These are phyloP conservation scores for Ochetophila trinervis DNA, from an alignment of 306 rosid genomes.

Conservation along the genomic window DNA sequence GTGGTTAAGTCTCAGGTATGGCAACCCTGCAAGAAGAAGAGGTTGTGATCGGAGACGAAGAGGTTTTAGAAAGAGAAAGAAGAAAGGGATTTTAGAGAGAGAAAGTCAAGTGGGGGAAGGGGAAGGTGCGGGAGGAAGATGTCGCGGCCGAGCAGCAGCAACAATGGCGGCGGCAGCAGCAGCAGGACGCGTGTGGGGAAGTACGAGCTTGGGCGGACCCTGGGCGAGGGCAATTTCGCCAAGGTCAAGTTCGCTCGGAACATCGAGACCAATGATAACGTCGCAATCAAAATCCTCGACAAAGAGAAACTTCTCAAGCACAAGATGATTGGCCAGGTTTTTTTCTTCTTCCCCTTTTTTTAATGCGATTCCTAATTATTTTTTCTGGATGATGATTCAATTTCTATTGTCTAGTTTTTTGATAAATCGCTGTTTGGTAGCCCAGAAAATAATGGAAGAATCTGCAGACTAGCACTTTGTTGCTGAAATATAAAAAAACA, in stretches of 20 bases:
- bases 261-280: constrained; percentile 49
- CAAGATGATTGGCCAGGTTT: constrained; percentile 86
- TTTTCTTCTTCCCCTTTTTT: constrained; percentile 2
- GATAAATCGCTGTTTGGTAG: constrained; percentile 10
- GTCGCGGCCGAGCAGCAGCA: constrained; percentile 29
- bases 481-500: neutral
- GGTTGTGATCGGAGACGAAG: constrained; percentile 40
- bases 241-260: constrained; percentile 83
- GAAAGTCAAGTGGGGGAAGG: constrained; percentile 2
- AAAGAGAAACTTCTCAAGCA: constrained; percentile 85
- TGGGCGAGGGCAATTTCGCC: constrained; percentile 92
- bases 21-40: constrained; percentile 98
- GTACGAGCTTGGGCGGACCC: constrained; percentile 81
- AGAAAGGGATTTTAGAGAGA: constrained; percentile 11
- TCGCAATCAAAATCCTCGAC: constrained; percentile 81
- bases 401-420: neutral
- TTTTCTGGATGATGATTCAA: neutral
- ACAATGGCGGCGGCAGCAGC: neutral
- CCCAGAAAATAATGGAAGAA: neutral
- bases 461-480: neutral
- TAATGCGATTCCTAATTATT: neutral
- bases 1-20: constrained; percentile 73
- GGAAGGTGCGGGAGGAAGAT: constrained; percentile 30
- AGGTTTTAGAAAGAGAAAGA: constrained; percentile 6
- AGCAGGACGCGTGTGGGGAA: constrained; percentile 65